Percentiles rank a stretch among this genome's conserved stretches.
These are phyloP conservation scores for Tricholomella constricta DNA, from an alignment of 768 basidiomycete genomes.

Conservation along the genomic window DNA sequence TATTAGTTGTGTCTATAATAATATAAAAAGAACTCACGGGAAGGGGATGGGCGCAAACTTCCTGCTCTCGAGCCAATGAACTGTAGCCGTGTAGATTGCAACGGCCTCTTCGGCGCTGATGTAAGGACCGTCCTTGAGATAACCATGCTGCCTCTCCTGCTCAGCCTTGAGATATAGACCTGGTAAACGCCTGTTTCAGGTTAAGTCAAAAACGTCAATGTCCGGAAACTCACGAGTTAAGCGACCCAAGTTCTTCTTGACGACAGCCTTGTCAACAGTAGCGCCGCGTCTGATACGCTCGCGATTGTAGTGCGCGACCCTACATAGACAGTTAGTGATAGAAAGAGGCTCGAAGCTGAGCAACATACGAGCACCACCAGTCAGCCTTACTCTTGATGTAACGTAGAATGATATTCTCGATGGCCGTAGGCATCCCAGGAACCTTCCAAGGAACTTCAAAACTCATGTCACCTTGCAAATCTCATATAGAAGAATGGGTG, in stretches of 20 bases:
- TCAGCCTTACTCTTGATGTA: slow-evolving; percentile 99
- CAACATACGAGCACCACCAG: slow-evolving; percentile 91
- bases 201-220: background rate
- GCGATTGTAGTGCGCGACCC: slow-evolving; percentile 96
- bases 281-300: slow-evolving; percentile 97
- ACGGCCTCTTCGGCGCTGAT: slow-evolving; percentile 99
- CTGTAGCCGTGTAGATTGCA: slow-evolving; percentile 97
- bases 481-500: background rate
- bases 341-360: background rate
- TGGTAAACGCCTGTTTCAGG: slow-evolving; percentile 26
- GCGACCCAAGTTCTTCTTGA: slow-evolving; percentile 98
- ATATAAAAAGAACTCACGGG: slow-evolving; percentile 56
- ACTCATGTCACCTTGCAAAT: slow-evolving; percentile 4
- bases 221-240: slow-evolving; percentile 71
- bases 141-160: slow-evolving; percentile 97
- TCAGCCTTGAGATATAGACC: slow-evolving; percentile 96
- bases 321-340: slow-evolving; percentile 25
- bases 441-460: slow-evolving; percentile 96
- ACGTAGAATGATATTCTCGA: slow-evolving; percentile 97
- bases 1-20: background rate
- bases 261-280: slow-evolving; percentile 97
- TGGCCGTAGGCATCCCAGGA: slow-evolving; percentile 98
- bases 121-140: slow-evolving; percentile 98
- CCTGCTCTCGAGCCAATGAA: slow-evolving; percentile 97
- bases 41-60: slow-evolving; percentile 99